Conservation (phyloP, 441 rosid genomes). For the Arabidopsis hybrid region DNA sequence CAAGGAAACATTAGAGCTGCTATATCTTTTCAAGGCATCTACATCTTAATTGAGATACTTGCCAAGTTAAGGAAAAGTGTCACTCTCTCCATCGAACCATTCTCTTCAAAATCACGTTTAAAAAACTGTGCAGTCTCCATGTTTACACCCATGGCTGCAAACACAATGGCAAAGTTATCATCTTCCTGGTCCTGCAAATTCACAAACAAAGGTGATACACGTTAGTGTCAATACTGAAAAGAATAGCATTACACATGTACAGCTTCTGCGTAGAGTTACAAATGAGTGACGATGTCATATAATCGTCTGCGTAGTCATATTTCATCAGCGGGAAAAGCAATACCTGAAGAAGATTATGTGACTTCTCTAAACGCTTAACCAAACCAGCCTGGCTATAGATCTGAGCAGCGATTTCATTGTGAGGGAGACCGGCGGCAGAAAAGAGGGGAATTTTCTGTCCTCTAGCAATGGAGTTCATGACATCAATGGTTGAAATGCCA, state of each 20-base stretch:
- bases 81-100: not conserved
- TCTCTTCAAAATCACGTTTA: not conserved
- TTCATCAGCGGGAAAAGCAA: no score
- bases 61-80: not conserved
- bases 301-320: no score
- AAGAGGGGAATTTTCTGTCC: no score
- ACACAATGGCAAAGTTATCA: not conserved
- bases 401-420: no score
- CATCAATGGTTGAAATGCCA: no score
- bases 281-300: no score
- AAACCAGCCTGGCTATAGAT: no score
- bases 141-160: not conserved
- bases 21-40: not conserved
- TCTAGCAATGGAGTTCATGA: no score
- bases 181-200: not conserved
- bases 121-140: not conserved
- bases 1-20: not conserved
- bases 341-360: no score
- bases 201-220: not conserved
- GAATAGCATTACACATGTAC: not conserved
- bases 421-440: no score
- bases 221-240: not conserved
- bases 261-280: no score
- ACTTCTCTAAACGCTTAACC: no score
- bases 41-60: not conserved